phyloP scores from a whole-genome alignment of 257 asterid species.

The Dorcoceras hygrometricum region DNA sequence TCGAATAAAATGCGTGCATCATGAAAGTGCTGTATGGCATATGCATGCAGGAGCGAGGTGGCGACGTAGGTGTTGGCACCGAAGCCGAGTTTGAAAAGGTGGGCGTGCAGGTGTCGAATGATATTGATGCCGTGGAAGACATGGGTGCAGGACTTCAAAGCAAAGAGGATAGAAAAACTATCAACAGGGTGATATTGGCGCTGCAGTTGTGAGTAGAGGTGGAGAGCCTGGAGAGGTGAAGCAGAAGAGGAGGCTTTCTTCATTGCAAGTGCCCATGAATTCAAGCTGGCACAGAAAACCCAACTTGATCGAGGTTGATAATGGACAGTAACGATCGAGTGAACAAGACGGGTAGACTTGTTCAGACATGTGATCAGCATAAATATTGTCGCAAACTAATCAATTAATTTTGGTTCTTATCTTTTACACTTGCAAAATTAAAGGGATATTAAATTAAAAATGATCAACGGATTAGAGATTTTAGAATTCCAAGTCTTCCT shows the following conservation, averaged over 20 bases:
- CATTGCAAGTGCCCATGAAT: conserved; percentile 41
- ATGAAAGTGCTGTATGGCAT: conserved; percentile 20
- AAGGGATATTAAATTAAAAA: too few species aligned
- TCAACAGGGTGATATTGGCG: conserved; percentile 37
- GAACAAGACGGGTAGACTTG: too few species aligned
- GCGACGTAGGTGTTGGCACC: conserved; percentile 45
- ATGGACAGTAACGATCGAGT: too few species aligned
- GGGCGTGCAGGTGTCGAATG: conserved; percentile 57
- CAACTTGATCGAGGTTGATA: too few species aligned
- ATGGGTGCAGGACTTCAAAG: conserved; percentile 46
- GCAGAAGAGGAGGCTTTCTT: conserved; percentile 38
- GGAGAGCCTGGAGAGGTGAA: conserved; percentile 45
- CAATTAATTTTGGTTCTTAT: too few species aligned
- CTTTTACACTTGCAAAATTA: too few species aligned
- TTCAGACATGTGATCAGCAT: too few species aligned
- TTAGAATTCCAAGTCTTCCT: too few species aligned
- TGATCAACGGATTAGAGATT: too few species aligned
- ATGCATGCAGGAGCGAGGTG: conserved; percentile 43
- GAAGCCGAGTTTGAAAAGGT: conserved; percentile 48
- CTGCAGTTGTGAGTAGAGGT: conserved; percentile 43
- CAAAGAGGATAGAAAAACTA: conserved; percentile 41
- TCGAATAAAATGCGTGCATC: conserved; percentile 54
- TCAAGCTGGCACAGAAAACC: too few species aligned
- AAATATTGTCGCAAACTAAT: too few species aligned
- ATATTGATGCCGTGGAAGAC: conserved; percentile 27